Conservation (phyloP, 768 basidiomycete species). For the Boletellus sp. region DNA sequence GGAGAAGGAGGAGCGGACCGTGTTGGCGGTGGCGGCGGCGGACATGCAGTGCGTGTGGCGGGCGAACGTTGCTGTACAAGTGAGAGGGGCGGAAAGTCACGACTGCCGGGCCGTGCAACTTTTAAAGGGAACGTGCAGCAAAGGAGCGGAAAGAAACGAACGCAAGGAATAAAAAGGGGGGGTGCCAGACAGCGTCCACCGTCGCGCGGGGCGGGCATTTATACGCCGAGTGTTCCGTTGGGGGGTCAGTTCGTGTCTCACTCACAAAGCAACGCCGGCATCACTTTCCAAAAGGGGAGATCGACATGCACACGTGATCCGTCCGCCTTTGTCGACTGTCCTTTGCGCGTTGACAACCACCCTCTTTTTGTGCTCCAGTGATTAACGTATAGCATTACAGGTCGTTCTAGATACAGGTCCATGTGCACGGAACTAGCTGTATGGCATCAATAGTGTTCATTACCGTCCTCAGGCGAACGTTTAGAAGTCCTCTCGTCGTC, state of each 20-base stretch:
- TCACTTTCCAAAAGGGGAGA: neutral
- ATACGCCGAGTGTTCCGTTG: no score
- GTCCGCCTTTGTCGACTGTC: no score
- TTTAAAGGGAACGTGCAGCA: no score
- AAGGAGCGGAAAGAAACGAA: no score
- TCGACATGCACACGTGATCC: neutral
- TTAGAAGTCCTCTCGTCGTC: no score
- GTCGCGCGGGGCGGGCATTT: constrained; percentile 3
- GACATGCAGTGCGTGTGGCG: constrained; percentile 8
- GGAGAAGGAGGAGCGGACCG: constrained; percentile 28
- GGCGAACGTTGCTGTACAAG: neutral
- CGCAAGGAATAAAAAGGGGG: neutral
- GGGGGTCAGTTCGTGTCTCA: constrained; percentile 8
- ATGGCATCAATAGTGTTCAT: no score
- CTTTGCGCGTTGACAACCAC: no score
- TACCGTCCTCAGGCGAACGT: no score
- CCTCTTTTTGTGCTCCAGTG: no score
- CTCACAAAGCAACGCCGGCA: constrained; percentile 13
- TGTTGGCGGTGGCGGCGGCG: neutral
- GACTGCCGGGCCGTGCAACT: no score
- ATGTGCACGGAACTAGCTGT: neutral
- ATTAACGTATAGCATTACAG: no score
- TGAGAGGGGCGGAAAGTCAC: constrained; percentile 1
- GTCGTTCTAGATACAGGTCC: neutral
- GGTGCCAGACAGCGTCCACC: constrained; percentile 7